Evolutionary conservation across 306 rosid species (phyloP), one percentile per base, ranked within the genome.

Genomic region (Vachellia pachyceras): DNA sequence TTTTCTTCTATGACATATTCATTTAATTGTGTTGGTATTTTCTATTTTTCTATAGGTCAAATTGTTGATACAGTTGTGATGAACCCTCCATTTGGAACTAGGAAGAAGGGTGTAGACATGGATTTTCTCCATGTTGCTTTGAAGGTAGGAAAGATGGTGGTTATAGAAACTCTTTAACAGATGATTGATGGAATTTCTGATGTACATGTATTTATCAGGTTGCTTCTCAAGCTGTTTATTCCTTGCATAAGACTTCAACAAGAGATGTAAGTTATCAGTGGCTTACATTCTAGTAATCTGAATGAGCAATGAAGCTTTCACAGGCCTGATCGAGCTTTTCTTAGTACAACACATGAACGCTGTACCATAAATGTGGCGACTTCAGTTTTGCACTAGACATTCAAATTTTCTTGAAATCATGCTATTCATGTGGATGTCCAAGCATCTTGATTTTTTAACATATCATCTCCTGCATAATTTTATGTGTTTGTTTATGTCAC

Each of bases 71-170:
- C 98, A 20, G 89, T 95, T 80, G 85, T 95, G 47, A 95, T 93
- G 97, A 95, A 95, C 83, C 97, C 99, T 54, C 99, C 98, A 57
- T 92, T 95, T 79, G 99, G 99, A 85, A 90, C 98, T 64, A 88
- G 91, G 75, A 87, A 79, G 73, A 93, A 92, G 83, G 99, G 99
- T 22, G 97, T 91, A 36, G 97, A 95, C 79, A 88, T 95, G 91
- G 94, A 91, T 76, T 95, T 95, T 77, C 97, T 95, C 75, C 72
- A 40, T 63, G 87, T 72, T 77, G 92, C 96, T 82, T 84, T 93
- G 89, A 92, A 90, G 98, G 98, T 90, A 82, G 77, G 63, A 80
- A 47, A 47, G 52, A 57, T 63, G 60, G 63, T 75, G 47, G 29
- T 36, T 39, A 23, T 63, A 67, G 15, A 15, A 29, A 66, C 47